Conservation (phyloP, 371 early-diverging fungal genomes). For the Mortierella sp. region DNA sequence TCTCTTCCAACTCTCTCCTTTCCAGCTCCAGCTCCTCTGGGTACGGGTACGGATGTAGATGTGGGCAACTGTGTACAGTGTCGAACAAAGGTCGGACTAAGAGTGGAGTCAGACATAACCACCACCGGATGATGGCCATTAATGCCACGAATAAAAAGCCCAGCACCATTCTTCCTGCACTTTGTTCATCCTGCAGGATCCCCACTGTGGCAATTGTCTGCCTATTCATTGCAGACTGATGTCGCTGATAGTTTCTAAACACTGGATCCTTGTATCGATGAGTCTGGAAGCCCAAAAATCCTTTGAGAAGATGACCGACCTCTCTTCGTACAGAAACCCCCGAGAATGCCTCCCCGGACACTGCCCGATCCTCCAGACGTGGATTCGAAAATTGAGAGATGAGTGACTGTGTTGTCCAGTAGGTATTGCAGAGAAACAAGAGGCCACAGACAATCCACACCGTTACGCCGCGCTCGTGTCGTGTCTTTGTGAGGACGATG, state of each 20-base stretch:
- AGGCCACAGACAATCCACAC: conserved; percentile 49
- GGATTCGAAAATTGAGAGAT: conserved; percentile 28
- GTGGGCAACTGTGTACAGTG: conserved; percentile 49
- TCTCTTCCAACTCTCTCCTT: conserved; percentile 12
- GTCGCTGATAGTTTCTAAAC: conserved; percentile 13
- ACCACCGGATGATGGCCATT: conserved; percentile 45
- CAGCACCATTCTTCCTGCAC: conserved; percentile 12
- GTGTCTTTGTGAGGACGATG: conserved; percentile 40
- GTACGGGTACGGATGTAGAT: conserved; percentile 44
- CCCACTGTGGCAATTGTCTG: conserved; percentile 45
- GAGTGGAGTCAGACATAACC: conserved; percentile 36
- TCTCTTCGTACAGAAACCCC: conserved; percentile 21
- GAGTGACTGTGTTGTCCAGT: conserved; percentile 44
- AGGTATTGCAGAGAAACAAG: conserved; percentile 47
- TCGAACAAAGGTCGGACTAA: conserved; percentile 35
- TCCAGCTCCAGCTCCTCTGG: conserved; percentile 44
- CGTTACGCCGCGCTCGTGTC: conserved; percentile 43
- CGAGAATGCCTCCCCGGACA: conserved; percentile 11
- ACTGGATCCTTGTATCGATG: conserved; percentile 26
- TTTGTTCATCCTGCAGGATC: conserved; percentile 36
- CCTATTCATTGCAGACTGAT: conserved; percentile 13
- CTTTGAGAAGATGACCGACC: conserved; percentile 30
- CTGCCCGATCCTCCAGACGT: conserved; percentile 1
- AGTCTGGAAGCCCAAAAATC: conserved; percentile 42
- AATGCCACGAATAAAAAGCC: conserved; percentile 21